Evolutionary conservation across 805 yeast genomes (phyloP).

Genomic region (Zygotorulaspora danielsina): DNA sequence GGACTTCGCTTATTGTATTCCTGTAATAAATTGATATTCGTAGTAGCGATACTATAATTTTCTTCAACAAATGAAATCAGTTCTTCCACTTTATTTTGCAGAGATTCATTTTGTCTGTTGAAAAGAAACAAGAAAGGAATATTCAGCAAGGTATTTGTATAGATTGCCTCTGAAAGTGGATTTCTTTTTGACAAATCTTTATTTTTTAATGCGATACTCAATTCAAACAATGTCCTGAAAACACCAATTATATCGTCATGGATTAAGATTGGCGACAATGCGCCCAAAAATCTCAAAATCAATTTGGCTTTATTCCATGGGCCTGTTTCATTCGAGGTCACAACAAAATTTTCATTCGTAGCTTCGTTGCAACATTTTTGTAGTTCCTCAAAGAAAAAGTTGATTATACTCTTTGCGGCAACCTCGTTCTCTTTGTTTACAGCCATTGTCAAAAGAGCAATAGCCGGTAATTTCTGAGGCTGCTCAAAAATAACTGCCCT

Average conservation of each 20-base stretch:
- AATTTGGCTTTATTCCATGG: slow-evolving; percentile 69
- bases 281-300: slow-evolving; percentile 62
- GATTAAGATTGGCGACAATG: slow-evolving; percentile 57
- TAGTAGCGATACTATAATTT: slow-evolving; percentile 20
- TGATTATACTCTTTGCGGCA: slow-evolving; percentile 66
- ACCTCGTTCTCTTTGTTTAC: slow-evolving; percentile 60
- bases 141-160: slow-evolving; percentile 54
- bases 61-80: slow-evolving; percentile 44
- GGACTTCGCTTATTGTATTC: slow-evolving; percentile 38
- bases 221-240: slow-evolving; percentile 48
- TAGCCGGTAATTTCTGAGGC: slow-evolving; percentile 80
- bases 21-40: slow-evolving; percentile 23
- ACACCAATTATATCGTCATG: slow-evolving; percentile 47
- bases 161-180: slow-evolving; percentile 65
- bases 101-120: slow-evolving; percentile 31
- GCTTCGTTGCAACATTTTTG: slow-evolving; percentile 49
- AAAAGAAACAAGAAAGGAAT: slow-evolving; percentile 60
- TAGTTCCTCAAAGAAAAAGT: slow-evolving; percentile 60
- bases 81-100: slow-evolving; percentile 39
- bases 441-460: slow-evolving; percentile 62
- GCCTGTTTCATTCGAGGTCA: slow-evolving; percentile 44
- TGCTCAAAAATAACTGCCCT: slow-evolving; percentile 75
- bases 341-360: slow-evolving; percentile 24
- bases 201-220: slow-evolving; percentile 54
- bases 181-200: slow-evolving; percentile 39